Evolutionary conservation across 805 yeast genomes (phyloP).

Genomic region (Kodamaea nitidulidarum): DNA sequence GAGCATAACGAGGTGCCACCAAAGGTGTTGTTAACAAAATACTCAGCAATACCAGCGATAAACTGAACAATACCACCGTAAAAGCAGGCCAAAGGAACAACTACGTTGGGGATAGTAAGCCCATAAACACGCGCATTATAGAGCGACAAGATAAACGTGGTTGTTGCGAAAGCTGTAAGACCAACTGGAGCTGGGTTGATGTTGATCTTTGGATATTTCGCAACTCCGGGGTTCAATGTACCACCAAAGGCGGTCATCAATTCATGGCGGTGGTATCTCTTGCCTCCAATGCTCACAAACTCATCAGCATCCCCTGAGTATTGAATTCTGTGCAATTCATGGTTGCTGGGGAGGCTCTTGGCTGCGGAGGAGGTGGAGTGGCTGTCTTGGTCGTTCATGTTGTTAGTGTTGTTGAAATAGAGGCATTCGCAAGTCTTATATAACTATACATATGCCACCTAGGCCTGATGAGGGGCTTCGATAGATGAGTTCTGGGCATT

Average conservation of each 20-base stretch:
- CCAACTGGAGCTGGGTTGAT: slow-evolving; percentile 56
- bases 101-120: slow-evolving; percentile 39
- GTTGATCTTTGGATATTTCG: slow-evolving; percentile 44
- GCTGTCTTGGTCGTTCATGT: slow-evolving; percentile 8
- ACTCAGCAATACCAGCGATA: slow-evolving; percentile 50
- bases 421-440: not conserved
- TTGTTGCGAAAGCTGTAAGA: slow-evolving; percentile 44
- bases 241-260: slow-evolving; percentile 65
- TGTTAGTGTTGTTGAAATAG: not conserved
- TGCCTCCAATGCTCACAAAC: slow-evolving; percentile 38
- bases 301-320: slow-evolving; percentile 36
- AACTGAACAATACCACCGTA: slow-evolving; percentile 49
- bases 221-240: slow-evolving; percentile 43
- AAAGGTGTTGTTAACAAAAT: slow-evolving; percentile 51
- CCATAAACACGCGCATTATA: slow-evolving; percentile 44
- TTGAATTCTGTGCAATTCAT: slow-evolving; percentile 8
- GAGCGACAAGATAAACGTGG: slow-evolving; percentile 47
- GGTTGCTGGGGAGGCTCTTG: slow-evolving; percentile 2
- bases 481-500: not conserved
- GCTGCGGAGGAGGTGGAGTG: slow-evolving; percentile 4
- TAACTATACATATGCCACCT: not conserved
- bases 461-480: slow-evolving; percentile 1
- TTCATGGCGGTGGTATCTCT: slow-evolving; percentile 48
- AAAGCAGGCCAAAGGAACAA: slow-evolving; percentile 45
- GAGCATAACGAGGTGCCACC: slow-evolving; percentile 50